phyloP scores from a whole-genome alignment of 1,284 basidiomycete genomes.

The Sporisorium iseilematis-ciliati region DNA sequence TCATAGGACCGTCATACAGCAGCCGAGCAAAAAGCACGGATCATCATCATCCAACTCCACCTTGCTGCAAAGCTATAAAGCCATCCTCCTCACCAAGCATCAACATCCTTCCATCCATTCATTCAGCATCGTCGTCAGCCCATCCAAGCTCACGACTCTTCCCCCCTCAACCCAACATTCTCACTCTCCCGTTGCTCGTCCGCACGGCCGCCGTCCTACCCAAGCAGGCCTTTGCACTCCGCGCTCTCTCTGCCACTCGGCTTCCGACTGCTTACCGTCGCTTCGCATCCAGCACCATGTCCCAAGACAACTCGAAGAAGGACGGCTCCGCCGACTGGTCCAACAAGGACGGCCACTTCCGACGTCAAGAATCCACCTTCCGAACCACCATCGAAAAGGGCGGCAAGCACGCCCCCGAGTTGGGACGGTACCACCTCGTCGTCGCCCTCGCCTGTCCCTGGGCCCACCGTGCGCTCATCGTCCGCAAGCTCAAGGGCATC shows the following conservation, averaged over 20 bases:
- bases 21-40: not conserved
- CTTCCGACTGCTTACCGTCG: not conserved
- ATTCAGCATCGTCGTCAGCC: conserved; percentile 1
- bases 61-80: not conserved
- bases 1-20: conserved; percentile 2
- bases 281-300: not conserved
- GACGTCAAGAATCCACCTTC: conserved; percentile 80
- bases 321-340: conserved; percentile 65
- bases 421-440: conserved; percentile 74
- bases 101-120: not conserved
- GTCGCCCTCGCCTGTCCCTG: conserved; percentile 75
- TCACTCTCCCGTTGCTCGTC: not conserved
- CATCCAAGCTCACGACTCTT: conserved; percentile 4
- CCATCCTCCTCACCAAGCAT: too few relatives aligned
- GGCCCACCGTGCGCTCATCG: conserved; percentile 91
- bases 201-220: conserved; percentile 5
- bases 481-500: conserved; percentile 89
- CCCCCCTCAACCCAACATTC: conserved; percentile 2
- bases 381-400: conserved; percentile 79
- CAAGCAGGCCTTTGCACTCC: conserved; percentile 9
- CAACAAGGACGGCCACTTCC: conserved; percentile 82
- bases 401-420: conserved; percentile 83
- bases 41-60: conserved; percentile 2
- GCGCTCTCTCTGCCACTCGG: not conserved
- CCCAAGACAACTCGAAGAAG: conserved; percentile 40